Evolutionary conservation across 768 basidiomycete genomes (phyloP).

Genomic region (Crassisporium funariophilum): DNA sequence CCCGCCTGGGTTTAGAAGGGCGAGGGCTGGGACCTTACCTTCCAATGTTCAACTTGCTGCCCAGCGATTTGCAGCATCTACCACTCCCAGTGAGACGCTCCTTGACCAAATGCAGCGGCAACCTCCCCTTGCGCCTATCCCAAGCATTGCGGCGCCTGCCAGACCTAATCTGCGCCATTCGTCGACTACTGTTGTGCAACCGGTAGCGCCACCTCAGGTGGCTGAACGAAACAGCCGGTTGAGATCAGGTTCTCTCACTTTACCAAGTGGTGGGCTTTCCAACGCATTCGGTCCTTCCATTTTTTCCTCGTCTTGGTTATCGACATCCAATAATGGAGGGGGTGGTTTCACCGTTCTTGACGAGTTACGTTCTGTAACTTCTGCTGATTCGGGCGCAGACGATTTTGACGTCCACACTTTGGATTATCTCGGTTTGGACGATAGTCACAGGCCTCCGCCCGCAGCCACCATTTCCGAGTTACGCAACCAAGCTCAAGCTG

Average conservation of each 20-base stretch:
- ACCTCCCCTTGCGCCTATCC: constrained; percentile 39
- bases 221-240: constrained; percentile 79
- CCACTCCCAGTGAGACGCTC: constrained; percentile 51
- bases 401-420: constrained; percentile 93
- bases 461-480: constrained; percentile 89
- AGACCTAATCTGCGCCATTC: constrained; percentile 76
- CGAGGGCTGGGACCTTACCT: constrained; percentile 96
- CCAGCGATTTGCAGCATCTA: constrained; percentile 75
- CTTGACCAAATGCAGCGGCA: constrained; percentile 38
- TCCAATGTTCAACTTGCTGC: constrained; percentile 91
- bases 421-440: constrained; percentile 95
- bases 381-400: constrained; percentile 78
- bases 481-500: constrained; percentile 87
- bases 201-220: constrained; percentile 50
- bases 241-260: constrained; percentile 89
- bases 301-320: constrained; percentile 90
- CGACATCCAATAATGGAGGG: constrained; percentile 56
- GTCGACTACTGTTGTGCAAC: constrained; percentile 63
- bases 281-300: constrained; percentile 88
- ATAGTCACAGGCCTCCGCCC: constrained; percentile 62
- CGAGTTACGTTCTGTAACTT: constrained; percentile 79
- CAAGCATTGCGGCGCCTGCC: constrained; percentile 44
- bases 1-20: constrained; percentile 88
- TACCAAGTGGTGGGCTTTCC: constrained; percentile 74
- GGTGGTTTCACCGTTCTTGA: constrained; percentile 70